Conservation (phyloP, 2,329 filamentous ascomycete genomes). For the Verticillium nubilum region DNA sequence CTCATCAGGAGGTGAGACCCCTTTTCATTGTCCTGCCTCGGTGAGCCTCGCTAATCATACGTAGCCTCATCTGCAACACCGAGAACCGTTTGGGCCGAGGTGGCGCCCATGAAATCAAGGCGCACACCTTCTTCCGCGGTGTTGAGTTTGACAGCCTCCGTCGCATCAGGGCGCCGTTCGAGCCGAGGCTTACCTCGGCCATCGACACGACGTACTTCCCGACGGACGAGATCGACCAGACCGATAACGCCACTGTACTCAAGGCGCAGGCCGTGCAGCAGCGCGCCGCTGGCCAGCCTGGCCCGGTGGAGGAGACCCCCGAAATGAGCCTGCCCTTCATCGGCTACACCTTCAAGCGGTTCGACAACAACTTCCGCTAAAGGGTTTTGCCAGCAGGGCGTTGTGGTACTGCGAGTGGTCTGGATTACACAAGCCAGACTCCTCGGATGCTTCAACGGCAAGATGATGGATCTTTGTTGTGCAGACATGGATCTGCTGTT, state of each 20-base stretch:
- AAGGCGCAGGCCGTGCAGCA: conserved; percentile 75
- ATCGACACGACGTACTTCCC: conserved; percentile 98
- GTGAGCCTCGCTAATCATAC: conserved; percentile 7
- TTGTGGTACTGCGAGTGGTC: not conserved
- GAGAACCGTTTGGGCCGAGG: conserved; percentile 85
- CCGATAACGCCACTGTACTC: conserved; percentile 82
- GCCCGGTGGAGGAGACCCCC: conserved; percentile 65
- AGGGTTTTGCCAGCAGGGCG: not conserved
- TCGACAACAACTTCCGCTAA: conserved; percentile 66
- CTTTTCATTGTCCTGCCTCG: not conserved
- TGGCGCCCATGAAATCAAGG: conserved; percentile 88
- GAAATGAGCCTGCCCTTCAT: conserved; percentile 97
- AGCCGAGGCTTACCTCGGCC: conserved; percentile 87
- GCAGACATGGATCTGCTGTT: not conserved
- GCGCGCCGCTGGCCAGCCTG: conserved; percentile 38
- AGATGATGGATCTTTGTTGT: not conserved
- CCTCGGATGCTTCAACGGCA: not conserved
- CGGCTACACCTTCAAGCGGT: conserved; percentile 96
- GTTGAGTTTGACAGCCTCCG: conserved; percentile 93
- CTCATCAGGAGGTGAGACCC: conserved; percentile 75
- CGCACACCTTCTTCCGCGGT: conserved; percentile 91
- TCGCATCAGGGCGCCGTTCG: conserved; percentile 90
- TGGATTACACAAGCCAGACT: not conserved
- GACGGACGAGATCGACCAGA: conserved; percentile 96
- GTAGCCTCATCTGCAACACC: conserved; percentile 88